These are phyloP conservation scores for Cronartium quercuum DNA, from an alignment of 1,284 basidiomycete genomes.

Conservation along the genomic window DNA sequence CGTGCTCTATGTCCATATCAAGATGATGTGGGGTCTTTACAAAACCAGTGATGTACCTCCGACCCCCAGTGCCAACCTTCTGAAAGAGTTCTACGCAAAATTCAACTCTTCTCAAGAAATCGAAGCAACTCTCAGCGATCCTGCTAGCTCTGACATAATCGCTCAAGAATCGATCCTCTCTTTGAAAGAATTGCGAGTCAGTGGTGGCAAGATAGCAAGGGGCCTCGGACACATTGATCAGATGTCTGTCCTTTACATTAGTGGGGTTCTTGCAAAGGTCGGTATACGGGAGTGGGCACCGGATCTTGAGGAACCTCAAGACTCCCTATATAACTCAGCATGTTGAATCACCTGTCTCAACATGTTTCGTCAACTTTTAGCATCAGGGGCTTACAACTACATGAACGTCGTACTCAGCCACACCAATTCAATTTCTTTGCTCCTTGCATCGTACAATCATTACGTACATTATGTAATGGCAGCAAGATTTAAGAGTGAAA, in stretches of 20 bases:
- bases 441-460: neutral
- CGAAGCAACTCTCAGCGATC: neutral
- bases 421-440: neutral
- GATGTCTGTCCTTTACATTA: neutral
- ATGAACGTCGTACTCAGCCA: neutral
- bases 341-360: neutral
- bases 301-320: neutral
- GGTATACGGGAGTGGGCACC: slow-evolving; percentile 4
- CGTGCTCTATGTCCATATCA: slow-evolving; percentile 24
- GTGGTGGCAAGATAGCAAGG: neutral
- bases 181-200: neutral
- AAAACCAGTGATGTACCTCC: neutral
- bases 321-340: slow-evolving; percentile 15
- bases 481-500: neutral
- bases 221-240: neutral
- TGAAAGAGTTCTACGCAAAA: slow-evolving; percentile 8
- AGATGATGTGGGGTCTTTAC: slow-evolving; percentile 14
- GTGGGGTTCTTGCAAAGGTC: neutral
- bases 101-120: neutral
- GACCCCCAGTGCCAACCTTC: neutral
- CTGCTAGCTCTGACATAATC: neutral
- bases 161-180: neutral
- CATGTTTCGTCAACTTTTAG: slow-evolving; percentile 2
- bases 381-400: neutral
- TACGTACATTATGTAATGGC: slow-evolving; percentile 21